Evolutionary conservation across 345 rosid genomes (phyloP), one percentile per base, ranked within the genome.

Genomic region (Eucalyptus erythrocorys): DNA sequence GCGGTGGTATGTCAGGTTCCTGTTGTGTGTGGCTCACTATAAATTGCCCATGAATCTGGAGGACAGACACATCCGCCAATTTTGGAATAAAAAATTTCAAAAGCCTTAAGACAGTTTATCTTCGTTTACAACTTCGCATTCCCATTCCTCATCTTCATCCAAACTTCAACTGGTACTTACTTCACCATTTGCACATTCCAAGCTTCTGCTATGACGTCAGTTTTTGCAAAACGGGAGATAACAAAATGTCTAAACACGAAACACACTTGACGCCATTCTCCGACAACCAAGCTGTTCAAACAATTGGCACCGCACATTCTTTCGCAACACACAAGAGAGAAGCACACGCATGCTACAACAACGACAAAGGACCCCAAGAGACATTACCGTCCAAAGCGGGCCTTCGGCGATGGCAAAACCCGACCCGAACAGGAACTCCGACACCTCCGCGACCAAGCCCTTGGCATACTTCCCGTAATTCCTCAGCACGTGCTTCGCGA

Each of bases 371-470:
- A 76, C 1, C 43, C 37, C 53, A 47, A 34, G 19, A 8, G 27
- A 66, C 64, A 53, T 91, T 95, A 95, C 99, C 93, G 98, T 96
- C 99, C 99, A 97, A 84, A 96, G 95, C 21, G 96, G 87, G 87
- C 98, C 99, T 49, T 97, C 98, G 9, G 99, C 99, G 88, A 95
- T 96, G 84, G 99, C 99, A 50, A 97, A 96, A 59, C 99, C 99
- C 12, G 98, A 96, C 0, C 99, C 99, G 76, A 97, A 97, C 1
- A 97, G 93, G 48, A 97, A 97, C 88, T 97, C 98, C 2, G 99
- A 96, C 89, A 97, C 99, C 91, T 97, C 99, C 81, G 99, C 89
- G 22, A 97, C 99, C 17, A 97, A 94, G 19, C 99, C 99, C 91
- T 97, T 97, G 34, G 96, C 93, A 79, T 97, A 97, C 86, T 94